These are phyloP conservation scores for Arthrinium puccinioides DNA, from an alignment of 2,329 filamentous ascomycete genomes.

Conservation along the genomic window DNA sequence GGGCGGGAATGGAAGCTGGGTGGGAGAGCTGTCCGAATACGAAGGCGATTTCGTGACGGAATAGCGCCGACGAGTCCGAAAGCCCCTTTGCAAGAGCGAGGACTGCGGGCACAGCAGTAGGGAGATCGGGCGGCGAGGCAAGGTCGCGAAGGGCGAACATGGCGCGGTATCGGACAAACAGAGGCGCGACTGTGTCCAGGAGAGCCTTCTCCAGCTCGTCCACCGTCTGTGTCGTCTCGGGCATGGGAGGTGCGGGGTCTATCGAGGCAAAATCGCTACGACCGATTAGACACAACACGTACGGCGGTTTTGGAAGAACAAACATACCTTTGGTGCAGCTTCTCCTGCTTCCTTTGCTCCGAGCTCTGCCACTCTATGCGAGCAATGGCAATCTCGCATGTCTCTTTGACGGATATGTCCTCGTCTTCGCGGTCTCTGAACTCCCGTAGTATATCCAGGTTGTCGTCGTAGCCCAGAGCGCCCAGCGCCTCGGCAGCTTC, in stretches of 20 bases:
- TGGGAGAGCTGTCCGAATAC: constrained; percentile 96
- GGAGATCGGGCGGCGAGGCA: constrained; percentile 83
- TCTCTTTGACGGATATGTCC: constrained; percentile 79
- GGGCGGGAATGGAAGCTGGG: constrained; percentile 89
- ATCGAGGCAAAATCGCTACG: constrained; percentile 88
- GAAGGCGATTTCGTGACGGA: constrained; percentile 96
- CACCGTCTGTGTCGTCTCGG: constrained; percentile 62
- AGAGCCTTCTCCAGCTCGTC: constrained; percentile 68
- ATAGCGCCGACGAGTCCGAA: constrained; percentile 78
- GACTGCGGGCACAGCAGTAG: constrained; percentile 82
- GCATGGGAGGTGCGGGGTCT: constrained; percentile 86
- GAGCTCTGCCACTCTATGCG: constrained; percentile 91
- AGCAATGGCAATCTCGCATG: constrained; percentile 93
- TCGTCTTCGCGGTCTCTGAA: constrained; percentile 72
- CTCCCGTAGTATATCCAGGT: constrained; percentile 64
- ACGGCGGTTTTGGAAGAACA: background rate
- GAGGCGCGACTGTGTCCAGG: constrained; percentile 68
- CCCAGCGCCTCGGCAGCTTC: constrained; percentile 94
- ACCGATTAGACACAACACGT: constrained; percentile 17
- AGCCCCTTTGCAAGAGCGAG: constrained; percentile 81
- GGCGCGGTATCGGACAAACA: constrained; percentile 91
- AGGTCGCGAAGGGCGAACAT: constrained; percentile 98
- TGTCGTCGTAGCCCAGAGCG: constrained; percentile 69
- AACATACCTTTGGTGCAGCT: constrained; percentile 69
- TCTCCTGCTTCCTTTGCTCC: constrained; percentile 63